phyloP scores from a whole-genome alignment of 805 yeast species.

The Starmerella etchellsii region DNA sequence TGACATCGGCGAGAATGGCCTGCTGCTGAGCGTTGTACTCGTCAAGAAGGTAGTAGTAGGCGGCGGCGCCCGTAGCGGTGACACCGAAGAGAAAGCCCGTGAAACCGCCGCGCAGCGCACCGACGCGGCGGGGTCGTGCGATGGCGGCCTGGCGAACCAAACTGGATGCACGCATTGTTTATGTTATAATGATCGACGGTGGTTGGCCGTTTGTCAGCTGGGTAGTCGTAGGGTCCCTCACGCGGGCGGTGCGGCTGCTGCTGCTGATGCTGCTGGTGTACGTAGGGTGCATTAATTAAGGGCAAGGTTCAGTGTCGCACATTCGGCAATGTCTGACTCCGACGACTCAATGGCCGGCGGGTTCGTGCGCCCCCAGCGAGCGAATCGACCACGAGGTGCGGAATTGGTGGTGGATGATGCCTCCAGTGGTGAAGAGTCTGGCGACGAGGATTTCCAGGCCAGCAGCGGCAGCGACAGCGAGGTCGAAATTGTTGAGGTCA shows the following conservation, averaged over 20 bases:
- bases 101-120: constrained; percentile 31
- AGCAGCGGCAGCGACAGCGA: background rate
- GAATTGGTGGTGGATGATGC: constrained; percentile 3
- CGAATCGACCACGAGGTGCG: background rate
- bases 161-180: background rate
- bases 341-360: constrained; percentile 10
- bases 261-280: no score
- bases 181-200: no score
- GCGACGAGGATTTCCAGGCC: constrained; percentile 4
- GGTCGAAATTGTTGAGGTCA: background rate
- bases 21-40: constrained; percentile 62
- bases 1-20: constrained; percentile 62
- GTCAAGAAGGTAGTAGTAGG: constrained; percentile 67
- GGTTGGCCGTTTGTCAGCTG: no score
- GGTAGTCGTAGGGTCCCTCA: no score
- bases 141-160: constrained; percentile 3
- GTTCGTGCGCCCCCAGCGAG: constrained; percentile 2
- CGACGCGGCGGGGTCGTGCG: constrained; percentile 10
- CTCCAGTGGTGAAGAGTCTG: constrained; percentile 6
- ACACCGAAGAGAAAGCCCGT: constrained; percentile 73
- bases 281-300: no score
- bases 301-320: no score
- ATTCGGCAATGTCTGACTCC: constrained; percentile 7
- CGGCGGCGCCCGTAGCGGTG: constrained; percentile 56
- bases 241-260: no score